A percentile compares a stretch with the other conserved stretches of the same genome.
phyloP scores from a whole-genome alignment of 169 alveolate species.

The Cryptosporidium ryanae region DNA sequence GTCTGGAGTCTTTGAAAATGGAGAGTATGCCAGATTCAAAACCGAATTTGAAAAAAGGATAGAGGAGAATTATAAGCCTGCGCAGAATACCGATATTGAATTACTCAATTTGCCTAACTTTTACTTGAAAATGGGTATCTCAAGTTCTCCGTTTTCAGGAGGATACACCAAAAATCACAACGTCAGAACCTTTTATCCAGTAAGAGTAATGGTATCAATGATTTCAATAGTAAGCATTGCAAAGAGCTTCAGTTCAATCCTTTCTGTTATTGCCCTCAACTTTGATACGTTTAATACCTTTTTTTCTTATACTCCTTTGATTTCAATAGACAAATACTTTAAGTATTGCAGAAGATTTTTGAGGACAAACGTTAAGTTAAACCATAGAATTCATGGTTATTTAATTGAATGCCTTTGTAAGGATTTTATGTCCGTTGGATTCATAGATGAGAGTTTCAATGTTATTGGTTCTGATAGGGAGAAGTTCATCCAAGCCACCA shows the following conservation, averaged over 20 bases:
- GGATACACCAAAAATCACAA: too few relatives aligned
- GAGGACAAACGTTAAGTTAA: background rate
- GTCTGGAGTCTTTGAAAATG: constrained; percentile 8
- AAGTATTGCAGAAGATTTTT: background rate
- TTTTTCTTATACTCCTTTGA: background rate
- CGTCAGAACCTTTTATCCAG: background rate
- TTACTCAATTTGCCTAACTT: too few relatives aligned
- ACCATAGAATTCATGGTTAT: background rate
- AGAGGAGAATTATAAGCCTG: background rate
- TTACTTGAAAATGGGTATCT: background rate
- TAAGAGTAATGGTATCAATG: constrained; percentile 2
- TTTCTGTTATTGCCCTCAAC: background rate
- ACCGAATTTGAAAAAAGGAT: constrained; percentile 15
- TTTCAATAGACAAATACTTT: too few relatives aligned
- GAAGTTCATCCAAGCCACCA: background rate
- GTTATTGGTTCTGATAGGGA: background rate
- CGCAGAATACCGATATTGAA: too few relatives aligned
- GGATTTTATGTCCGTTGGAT: constrained; percentile 32
- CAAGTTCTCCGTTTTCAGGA: too few relatives aligned
- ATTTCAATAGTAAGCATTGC: background rate
- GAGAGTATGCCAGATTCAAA: background rate
- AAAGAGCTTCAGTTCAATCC: background rate
- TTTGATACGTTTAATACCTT: background rate
- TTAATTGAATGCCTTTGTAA: background rate
- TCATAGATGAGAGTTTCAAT: constrained; percentile 27